Base-by-base conservation (phyloP, 176 grass and related monocot species). In the Zoysia pacifica region DNA sequence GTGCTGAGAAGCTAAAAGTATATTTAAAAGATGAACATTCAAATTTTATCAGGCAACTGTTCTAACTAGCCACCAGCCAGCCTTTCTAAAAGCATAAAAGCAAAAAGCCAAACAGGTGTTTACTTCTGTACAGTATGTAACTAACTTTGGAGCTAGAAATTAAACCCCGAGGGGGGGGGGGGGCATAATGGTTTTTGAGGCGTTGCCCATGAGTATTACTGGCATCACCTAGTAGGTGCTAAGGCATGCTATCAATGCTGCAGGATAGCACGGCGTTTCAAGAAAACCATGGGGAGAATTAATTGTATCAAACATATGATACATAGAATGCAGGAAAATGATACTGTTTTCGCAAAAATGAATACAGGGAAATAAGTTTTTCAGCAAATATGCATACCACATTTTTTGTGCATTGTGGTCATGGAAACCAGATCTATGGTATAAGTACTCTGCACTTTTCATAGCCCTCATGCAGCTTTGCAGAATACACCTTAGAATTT, bases 401-500 rank as follows among this genome's bases (percentile, higher is more conserved):
- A 46, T 7, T 67, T 60, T 18, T 11, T 19, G 28, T 15, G 41
- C 43, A 65, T 47, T 41, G 35, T 52, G 41, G 1, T 47, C 2
- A 28, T 76, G 16, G 3, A 11, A 52, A 6, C 14, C 11, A 12
- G 37, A 69, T 45, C 48, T 2, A 15, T 67, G 41, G n/a, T 80
- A 45, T 19, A 44, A 0, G 38, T 7, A 36, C 11, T 28, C 3
- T 5, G 6, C 6, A 46, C 38, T 49, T 38, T 64, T 46, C 1
- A 11, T 47, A 55, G 1, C 5, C 1, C 7, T 46, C 1, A 58
- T 58, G 11, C 67, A 10, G 67, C 13, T 37, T 18, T 62, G 6
- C 55, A 16, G 9, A 42, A n/a, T 35, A 69, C 60, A 7, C 68
- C 67, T 62, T 75, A 66, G 7, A 80, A 80, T 36, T 14, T 81